Conservation (phyloP, 1,284 basidiomycete species). For the Leccinum pallidistipes region DNA sequence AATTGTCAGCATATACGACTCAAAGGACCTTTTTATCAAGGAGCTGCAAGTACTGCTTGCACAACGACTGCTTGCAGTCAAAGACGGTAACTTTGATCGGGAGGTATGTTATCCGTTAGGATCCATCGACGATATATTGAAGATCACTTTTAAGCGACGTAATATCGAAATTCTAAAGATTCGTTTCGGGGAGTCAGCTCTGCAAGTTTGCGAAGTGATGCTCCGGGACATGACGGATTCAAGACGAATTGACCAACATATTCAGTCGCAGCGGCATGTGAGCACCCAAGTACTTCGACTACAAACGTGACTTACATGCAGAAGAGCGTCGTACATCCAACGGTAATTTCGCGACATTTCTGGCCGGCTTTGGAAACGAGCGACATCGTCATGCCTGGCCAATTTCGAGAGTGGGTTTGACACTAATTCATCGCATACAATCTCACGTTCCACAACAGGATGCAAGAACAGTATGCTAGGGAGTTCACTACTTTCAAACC, state of each 20-base stretch:
- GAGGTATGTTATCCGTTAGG: constrained; percentile 59
- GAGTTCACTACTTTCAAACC: constrained; percentile 84
- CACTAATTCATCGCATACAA: not conserved
- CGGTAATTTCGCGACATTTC: constrained; percentile 89
- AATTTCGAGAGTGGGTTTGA: constrained; percentile 67
- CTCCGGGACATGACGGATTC: constrained; percentile 94
- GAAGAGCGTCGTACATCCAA: constrained; percentile 67
- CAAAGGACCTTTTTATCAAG: constrained; percentile 91
- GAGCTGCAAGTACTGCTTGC: constrained; percentile 90
- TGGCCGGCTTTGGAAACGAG: constrained; percentile 84
- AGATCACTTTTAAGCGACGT: constrained; percentile 57
- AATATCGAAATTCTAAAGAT: constrained; percentile 93
- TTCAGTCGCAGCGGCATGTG: constrained; percentile 73
- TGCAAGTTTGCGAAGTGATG: constrained; percentile 97
- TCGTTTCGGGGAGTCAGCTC: constrained; percentile 86
- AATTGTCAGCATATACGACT: constrained; percentile 94
- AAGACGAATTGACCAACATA: constrained; percentile 79
- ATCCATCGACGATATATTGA: not conserved
- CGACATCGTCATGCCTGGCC: constrained; percentile 78
- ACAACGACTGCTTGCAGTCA: constrained; percentile 75
- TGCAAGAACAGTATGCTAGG: constrained; percentile 73
- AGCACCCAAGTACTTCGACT: constrained; percentile 24
- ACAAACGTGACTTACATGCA: constrained; percentile 5
- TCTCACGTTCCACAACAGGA: constrained; percentile 41
- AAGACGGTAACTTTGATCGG: constrained; percentile 77